Conservation (phyloP, 768 basidiomycete genomes). For the Tulasnella sp. region DNA sequence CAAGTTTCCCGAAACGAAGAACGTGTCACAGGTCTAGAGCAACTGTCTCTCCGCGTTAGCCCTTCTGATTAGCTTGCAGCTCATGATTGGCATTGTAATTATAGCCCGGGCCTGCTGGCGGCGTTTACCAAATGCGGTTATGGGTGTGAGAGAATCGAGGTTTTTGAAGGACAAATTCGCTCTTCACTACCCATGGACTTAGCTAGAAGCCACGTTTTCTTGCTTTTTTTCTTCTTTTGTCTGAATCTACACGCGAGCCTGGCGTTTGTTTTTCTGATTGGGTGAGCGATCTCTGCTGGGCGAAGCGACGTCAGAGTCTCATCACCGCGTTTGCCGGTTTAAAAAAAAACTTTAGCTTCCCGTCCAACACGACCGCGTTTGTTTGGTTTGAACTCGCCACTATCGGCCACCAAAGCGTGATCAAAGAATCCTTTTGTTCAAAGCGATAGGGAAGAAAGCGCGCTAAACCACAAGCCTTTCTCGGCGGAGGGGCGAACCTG, state of each 20-base stretch:
- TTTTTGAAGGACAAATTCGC: neutral
- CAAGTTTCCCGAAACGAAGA: neutral
- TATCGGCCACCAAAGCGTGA: neutral
- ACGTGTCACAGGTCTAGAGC: neutral
- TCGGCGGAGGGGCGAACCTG: neutral
- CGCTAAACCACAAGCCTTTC: no score
- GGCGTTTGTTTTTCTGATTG: neutral
- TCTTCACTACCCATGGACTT: neutral
- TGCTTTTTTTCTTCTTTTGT: neutral
- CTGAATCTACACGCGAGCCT: no score
- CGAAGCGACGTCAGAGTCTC: neutral
- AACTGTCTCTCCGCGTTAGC: neutral
- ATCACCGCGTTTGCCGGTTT: neutral
- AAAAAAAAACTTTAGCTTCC: neutral
- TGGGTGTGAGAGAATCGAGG: neutral
- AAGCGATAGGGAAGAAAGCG: no score
- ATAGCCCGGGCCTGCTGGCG: neutral
- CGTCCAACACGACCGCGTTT: neutral
- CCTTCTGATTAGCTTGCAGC: neutral
- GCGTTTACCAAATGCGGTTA: neutral
- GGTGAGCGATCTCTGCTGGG: neutral
- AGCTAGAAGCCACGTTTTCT: neutral
- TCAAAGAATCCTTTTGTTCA: neutral
- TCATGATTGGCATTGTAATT: neutral
- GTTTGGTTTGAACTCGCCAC: neutral